Evolutionary conservation across 441 rosid genomes (phyloP).

Genomic region (Erysimum pusillum): DNA sequence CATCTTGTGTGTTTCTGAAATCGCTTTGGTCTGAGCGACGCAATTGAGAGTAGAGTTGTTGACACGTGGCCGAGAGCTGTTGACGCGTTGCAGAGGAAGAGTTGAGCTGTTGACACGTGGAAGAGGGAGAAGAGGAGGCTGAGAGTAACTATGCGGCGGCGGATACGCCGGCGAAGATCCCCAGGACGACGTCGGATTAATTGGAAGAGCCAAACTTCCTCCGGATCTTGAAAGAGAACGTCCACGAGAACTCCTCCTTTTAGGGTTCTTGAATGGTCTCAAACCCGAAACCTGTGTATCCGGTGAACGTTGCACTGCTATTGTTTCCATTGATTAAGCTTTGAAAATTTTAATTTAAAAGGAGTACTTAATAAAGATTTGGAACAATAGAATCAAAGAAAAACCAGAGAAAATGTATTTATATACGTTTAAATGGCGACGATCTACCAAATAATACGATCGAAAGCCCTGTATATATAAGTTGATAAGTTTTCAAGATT

Average conservation of each 20-base stretch:
- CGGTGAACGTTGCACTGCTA: conserved; percentile 49
- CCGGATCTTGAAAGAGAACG: conserved; percentile 46
- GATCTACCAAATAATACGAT: conserved; percentile 44
- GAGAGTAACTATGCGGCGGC: conserved; percentile 46
- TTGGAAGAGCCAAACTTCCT: conserved; percentile 55
- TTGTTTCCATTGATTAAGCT: conserved; percentile 58
- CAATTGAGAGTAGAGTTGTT: conserved; percentile 49
- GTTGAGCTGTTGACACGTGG: conserved; percentile 57
- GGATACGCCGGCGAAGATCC: conserved; percentile 36
- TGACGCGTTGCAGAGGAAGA: conserved; percentile 53
- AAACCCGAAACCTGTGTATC: conserved; percentile 54
- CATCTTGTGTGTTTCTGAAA: conserved; percentile 42
- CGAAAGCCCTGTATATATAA: conserved; percentile 27
- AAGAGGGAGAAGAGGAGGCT: conserved; percentile 89
- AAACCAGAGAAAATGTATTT: not conserved
- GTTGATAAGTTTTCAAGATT: not conserved
- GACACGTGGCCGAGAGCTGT: conserved; percentile 38
- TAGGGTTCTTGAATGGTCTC: conserved; percentile 59
- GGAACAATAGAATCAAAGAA: not conserved
- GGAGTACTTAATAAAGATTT: not conserved
- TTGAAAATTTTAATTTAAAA: not conserved
- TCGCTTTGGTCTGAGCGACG: conserved; percentile 27
- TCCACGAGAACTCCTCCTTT: conserved; percentile 48
- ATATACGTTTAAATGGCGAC: conserved; percentile 33
- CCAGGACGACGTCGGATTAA: conserved; percentile 40